Evolutionary conservation across 2,329 filamentous ascomycete genomes (phyloP), one percentile per base, ranked within the genome.

Genomic region (Cytospora schulzeri): DNA sequence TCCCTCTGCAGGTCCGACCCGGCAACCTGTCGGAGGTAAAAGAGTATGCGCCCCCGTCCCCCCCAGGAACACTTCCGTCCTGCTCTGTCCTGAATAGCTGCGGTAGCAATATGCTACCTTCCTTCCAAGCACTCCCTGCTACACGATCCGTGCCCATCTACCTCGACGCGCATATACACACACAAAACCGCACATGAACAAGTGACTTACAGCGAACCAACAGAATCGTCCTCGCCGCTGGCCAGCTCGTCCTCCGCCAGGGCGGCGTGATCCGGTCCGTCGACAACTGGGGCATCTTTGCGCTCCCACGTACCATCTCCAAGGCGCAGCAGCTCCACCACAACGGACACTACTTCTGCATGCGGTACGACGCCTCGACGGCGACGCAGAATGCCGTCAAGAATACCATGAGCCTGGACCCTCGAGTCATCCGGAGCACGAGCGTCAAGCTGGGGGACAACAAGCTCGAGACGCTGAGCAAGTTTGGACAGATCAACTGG

Each of bases 241-340:
- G 94, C 71, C 87, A 89, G 70, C 85, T 94, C 69, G 85, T 99
- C 75, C 90, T 99, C 72, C 85, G 86, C 71, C 86, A 89, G 70
- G 90, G 91, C 76, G 95, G 95, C 77, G 93, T 97, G 63, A 88
- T 99, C 74, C 93, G 95, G 71, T 93, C 93, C 75, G 85, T 96
- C 74, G 89, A 89, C 71, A 99, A 99, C 84, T 99, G 95, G 95
- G 95, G 95, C 75, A 85, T 91, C 71, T 97, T 95, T 80, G 84
- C 89, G 56, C 89, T 99, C 22, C 94, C 95, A 56, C 90, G 88
- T 70, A 87, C 92, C 67, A 84, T 89, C 65, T 89, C 88, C 67
- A 89, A 90, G 74, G 89, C 96, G 78, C 93, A 97, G 79, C 88
- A 90, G 71, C 88, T 88, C 70, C 90, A 98, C 84, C 86, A 86